Evolutionary conservation across 331 rosid genomes (phyloP).

Genomic region (Arachis monticola): DNA sequence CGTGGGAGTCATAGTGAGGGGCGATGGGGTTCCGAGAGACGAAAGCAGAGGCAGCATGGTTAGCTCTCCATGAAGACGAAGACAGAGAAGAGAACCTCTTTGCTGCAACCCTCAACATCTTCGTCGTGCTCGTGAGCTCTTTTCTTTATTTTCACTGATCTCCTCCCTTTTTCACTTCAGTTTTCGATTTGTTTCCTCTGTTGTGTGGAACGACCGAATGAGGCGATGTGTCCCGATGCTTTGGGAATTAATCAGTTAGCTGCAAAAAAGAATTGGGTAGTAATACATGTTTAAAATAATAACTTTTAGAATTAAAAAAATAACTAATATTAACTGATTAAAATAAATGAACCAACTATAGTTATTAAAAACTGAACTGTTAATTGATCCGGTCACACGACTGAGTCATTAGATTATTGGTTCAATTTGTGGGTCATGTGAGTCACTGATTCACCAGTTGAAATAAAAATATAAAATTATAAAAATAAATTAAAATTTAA

Average conservation of each 20-base stretch:
- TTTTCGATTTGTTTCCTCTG: neutral
- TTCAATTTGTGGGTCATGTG: too few species aligned
- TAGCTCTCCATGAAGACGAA: slow-evolving; percentile 49
- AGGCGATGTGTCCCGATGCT: neutral
- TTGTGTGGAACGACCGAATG: neutral
- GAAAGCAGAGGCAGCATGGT: slow-evolving; percentile 44
- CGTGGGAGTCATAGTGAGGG: slow-evolving; percentile 1
- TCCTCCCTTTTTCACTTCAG: neutral
- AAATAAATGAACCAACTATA: too few species aligned
- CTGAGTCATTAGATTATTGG: too few species aligned
- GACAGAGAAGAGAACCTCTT: slow-evolving; percentile 59
- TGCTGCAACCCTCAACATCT: slow-evolving; percentile 66
- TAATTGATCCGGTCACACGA: too few species aligned
- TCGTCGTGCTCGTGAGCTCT: neutral
- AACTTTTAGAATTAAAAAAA: too few species aligned
- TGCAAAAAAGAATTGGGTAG: too few species aligned
- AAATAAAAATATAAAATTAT: too few species aligned
- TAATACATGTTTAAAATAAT: too few species aligned
- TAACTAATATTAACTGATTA: too few species aligned
- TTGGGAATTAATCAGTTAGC: neutral
- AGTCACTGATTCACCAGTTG: too few species aligned
- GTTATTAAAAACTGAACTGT: too few species aligned
- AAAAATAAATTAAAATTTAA: too few species aligned
- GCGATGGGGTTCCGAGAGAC: slow-evolving; percentile 43
- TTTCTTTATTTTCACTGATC: neutral